phyloP scores from a whole-genome alignment of 2,329 filamentous ascomycete genomes.

The Coniochaeta prunicola region DNA sequence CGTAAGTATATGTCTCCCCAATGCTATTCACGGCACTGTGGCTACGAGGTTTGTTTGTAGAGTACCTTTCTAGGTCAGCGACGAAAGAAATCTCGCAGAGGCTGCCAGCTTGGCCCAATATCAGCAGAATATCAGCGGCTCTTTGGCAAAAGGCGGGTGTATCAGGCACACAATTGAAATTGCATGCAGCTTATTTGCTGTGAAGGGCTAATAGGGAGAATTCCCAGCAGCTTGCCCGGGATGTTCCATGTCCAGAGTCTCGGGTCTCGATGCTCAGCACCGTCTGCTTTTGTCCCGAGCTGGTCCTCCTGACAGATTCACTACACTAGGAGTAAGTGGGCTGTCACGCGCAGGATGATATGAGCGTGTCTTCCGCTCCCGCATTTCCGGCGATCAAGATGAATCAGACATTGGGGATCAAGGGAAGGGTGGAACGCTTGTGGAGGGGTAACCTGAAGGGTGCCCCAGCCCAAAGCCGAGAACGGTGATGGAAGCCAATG shows the following conservation, averaged over 20 bases:
- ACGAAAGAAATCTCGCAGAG: conserved; percentile 4
- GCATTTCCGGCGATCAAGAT: neutral
- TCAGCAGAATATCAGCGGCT: neutral
- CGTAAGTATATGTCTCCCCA: neutral
- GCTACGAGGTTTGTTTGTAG: conserved; percentile 13
- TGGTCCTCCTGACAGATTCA: neutral
- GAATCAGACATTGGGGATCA: neutral
- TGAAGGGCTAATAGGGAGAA: neutral
- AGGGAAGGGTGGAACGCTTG: neutral
- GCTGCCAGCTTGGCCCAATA: conserved; percentile 11
- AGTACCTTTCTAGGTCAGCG: neutral
- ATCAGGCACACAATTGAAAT: neutral
- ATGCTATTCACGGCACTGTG: no score
- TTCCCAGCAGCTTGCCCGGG: neutral
- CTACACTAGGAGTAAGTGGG: no score
- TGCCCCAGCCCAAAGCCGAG: neutral
- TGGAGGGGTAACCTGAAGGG: neutral
- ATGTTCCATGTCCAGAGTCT: neutral
- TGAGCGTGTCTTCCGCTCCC: neutral
- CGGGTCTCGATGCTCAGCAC: neutral
- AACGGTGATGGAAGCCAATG: conserved; percentile 1
- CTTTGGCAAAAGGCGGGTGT: conserved; percentile 1
- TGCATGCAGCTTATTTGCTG: neutral
- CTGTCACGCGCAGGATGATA: neutral
- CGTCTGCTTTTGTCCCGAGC: neutral